Evolutionary conservation across 768 basidiomycete species (phyloP), one percentile per base, ranked within the genome.

Genomic region (Tubosaeta sp.): DNA sequence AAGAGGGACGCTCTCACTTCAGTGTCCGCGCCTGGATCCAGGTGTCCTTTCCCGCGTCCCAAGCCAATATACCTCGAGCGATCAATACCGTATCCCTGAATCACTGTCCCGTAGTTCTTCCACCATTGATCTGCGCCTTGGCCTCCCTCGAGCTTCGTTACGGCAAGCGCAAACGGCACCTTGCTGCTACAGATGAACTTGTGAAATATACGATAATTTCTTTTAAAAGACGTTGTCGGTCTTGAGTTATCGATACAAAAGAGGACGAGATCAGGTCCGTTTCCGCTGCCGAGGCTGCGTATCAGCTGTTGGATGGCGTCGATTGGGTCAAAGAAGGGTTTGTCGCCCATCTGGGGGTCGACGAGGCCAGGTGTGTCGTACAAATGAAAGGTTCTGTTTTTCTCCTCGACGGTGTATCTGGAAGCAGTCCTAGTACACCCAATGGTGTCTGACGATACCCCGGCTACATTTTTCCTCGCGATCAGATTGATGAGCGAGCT

Each of bases 401-500:
- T 47, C 48, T 63, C 61, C 40, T 60, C 53, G 4, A 64, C 51
- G 11, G 51, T 44, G 41, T 76, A 70, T 10, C 48, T 36, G 10
- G 34, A 43, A 34, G 47, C 46, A 10, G 59, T 35, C 27, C 63
- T 63, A 3, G 76, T 77, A 47, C 68, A 73, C 3, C 69, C 71
- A 8, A 56, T 36, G 7, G 67, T 63, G 9, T 63, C 57, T 30
- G 64, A 56, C 2, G 72, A 73, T 21, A 66, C 63, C 2, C 40
- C 29, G 2, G 74, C 74, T 18, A 56, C 48, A 1, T 61, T 46
- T 8, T 47, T 5, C 21, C 56, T 59, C 9, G 52, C 50, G 22
- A 77, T 53, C 62, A 75, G 58, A 53, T 77, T 77, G 52, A 77
- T 50, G 30, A 77, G 59, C 0, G 73, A 73, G 52, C 75, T 76